Evolutionary conservation across 1,284 basidiomycete species (phyloP).

Genomic region (Cryptococcus sp.): DNA sequence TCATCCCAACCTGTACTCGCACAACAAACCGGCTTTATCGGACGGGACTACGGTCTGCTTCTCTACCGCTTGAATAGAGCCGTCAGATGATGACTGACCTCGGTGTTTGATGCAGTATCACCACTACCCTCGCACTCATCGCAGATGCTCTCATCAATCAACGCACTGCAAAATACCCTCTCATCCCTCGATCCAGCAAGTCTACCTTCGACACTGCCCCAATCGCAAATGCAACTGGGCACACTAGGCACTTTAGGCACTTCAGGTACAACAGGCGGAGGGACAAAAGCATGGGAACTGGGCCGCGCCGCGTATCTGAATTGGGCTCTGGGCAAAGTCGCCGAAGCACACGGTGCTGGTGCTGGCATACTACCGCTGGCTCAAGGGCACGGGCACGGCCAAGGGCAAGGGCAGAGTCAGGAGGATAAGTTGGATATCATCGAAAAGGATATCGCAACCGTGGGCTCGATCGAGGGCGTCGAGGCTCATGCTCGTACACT

Average conservation of each 20-base stretch:
- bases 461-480: constrained; percentile 24
- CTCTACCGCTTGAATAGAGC: too few species aligned
- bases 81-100: not conserved
- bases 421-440: constrained; percentile 13
- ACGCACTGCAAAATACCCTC: constrained; percentile 35
- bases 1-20: not conserved
- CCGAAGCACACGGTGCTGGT: constrained; percentile 1
- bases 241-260: too few species aligned
- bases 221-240: not conserved
- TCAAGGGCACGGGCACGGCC: constrained; percentile 7
- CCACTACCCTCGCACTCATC: constrained; percentile 39
- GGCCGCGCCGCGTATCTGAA: constrained; percentile 52
- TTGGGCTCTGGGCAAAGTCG: constrained; percentile 46
- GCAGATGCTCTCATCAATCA: constrained; percentile 26
- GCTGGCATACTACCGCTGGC: constrained; percentile 1
- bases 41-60: too few species aligned
- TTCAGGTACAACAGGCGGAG: constrained; percentile 2
- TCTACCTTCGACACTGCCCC: constrained; percentile 6
- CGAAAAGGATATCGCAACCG: constrained; percentile 23
- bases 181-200: constrained; percentile 27
- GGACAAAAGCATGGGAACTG: constrained; percentile 47
- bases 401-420: not conserved
- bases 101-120: constrained; percentile 27
- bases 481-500: constrained; percentile 9
- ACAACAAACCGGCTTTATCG: not conserved